Percentiles rank a stretch among this genome's conserved stretches.
Evolutionary conservation across 768 basidiomycete species (phyloP).

Genomic region (Arthromyces matolae): DNA sequence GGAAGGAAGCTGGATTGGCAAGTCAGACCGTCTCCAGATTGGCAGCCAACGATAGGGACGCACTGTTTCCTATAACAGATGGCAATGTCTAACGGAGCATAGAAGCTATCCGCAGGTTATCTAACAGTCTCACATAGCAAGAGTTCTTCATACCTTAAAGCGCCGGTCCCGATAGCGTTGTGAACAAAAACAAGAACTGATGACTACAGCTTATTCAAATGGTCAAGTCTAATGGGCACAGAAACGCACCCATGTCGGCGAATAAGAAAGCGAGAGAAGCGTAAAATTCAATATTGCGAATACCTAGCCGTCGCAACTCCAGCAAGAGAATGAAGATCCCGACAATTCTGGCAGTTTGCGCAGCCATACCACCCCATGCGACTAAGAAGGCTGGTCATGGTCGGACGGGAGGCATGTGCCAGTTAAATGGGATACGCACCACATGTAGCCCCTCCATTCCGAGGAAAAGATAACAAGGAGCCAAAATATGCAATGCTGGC

Average conservation of each 20-base stretch:
- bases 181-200: constrained; percentile 13
- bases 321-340: constrained; percentile 11
- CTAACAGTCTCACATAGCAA: background rate
- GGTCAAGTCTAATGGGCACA: no score
- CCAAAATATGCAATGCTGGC: constrained; percentile 15
- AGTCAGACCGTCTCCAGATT: background rate
- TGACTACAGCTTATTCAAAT: no score
- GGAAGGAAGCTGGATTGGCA: constrained; percentile 8
- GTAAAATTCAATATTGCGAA: constrained; percentile 9
- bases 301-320: constrained; percentile 11
- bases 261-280: constrained; percentile 4
- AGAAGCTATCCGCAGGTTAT: background rate
- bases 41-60: background rate
- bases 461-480: constrained; percentile 12
- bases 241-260: constrained; percentile 6
- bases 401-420: background rate
- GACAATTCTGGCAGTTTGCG: constrained; percentile 13
- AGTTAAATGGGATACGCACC: background rate
- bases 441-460: constrained; percentile 3
- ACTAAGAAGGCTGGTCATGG: constrained; percentile 12
- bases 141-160: background rate
- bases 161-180: constrained; percentile 13
- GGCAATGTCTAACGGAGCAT: background rate
- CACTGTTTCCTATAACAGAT: constrained; percentile 16
- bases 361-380: constrained; percentile 16